These are phyloP conservation scores for Tetrapisispora fleetii DNA, from an alignment of 805 yeast species.

Conservation along the genomic window DNA sequence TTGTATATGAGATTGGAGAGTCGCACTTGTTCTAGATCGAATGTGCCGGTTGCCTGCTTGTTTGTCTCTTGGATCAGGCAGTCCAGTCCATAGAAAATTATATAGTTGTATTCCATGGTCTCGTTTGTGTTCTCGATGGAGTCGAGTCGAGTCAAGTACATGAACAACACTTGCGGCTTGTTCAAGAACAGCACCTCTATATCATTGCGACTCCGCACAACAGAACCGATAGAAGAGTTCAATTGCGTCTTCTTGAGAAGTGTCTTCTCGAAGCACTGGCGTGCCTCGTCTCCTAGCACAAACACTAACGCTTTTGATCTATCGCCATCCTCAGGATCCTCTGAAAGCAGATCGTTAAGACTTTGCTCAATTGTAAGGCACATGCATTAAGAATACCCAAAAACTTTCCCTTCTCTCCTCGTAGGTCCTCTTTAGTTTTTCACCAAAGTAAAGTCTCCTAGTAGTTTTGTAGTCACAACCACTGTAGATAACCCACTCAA, in stretches of 20 bases:
- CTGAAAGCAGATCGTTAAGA: slow-evolving; percentile 6
- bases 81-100: slow-evolving; percentile 26
- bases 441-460: too few species aligned
- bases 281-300: slow-evolving; percentile 19
- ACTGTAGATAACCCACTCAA: too few species aligned
- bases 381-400: not conserved
- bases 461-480: too few species aligned
- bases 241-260: slow-evolving; percentile 24
- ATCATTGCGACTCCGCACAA: slow-evolving; percentile 35
- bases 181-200: slow-evolving; percentile 23
- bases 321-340: slow-evolving; percentile 1
- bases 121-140: slow-evolving; percentile 10
- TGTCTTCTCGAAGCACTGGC: slow-evolving; percentile 16
- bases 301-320: slow-evolving; percentile 15
- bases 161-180: slow-evolving; percentile 24
- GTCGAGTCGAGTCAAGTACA: slow-evolving; percentile 27
- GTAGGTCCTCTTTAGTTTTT: too few species aligned
- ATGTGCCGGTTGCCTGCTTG: not conserved
- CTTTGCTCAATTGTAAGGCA: slow-evolving; percentile 3
- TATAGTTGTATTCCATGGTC: slow-evolving; percentile 10
- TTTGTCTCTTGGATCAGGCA: slow-evolving; percentile 4
- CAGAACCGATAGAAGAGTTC: slow-evolving; percentile 59
- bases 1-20: slow-evolving; percentile 17
- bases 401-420: too few species aligned
- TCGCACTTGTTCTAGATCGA: not conserved